Conservation (phyloP, 2,329 filamentous ascomycete genomes). For the Annulohypoxylon truncatum region DNA sequence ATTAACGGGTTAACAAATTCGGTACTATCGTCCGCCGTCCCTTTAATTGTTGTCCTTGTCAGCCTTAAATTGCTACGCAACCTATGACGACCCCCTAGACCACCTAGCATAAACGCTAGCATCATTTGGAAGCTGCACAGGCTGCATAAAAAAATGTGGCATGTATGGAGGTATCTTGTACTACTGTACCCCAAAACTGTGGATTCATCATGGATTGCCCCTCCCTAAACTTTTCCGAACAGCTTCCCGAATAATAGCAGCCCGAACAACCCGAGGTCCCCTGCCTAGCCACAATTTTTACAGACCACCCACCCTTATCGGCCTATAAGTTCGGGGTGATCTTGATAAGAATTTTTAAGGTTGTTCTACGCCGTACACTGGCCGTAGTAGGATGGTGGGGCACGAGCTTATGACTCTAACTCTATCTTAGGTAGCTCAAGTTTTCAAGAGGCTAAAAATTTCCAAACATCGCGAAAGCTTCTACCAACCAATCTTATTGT, state of each 20-base stretch:
- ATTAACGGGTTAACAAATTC: too few relatives aligned
- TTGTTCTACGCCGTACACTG: too few relatives aligned
- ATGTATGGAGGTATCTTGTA: slow-evolving; percentile 2
- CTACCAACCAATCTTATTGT: not conserved
- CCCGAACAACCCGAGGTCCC: not conserved
- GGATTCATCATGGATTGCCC: slow-evolving; percentile 18
- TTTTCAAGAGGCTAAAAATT: slow-evolving; percentile 22
- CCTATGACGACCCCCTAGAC: slow-evolving; percentile 30
- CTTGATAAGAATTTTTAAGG: not conserved
- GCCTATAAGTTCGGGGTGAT: slow-evolving; percentile 2
- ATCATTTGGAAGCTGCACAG: slow-evolving; percentile 6
- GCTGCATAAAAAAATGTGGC: slow-evolving; percentile 8
- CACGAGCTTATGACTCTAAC: slow-evolving; percentile 47
- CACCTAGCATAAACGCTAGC: slow-evolving; percentile 9
- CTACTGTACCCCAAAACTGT: not conserved
- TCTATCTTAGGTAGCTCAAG: slow-evolving; percentile 16
- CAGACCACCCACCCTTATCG: slow-evolving; percentile 16
- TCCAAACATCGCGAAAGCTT: not conserved
- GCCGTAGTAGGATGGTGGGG: slow-evolving; percentile 47
- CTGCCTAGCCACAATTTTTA: not conserved
- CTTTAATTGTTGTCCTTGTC: slow-evolving; percentile 23
- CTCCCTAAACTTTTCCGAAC: slow-evolving; percentile 7
- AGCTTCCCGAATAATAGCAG: too few relatives aligned
- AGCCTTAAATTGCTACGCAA: slow-evolving; percentile 29
- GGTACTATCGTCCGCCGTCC: too few relatives aligned